Percentiles rank a stretch among this genome's conserved stretches.
Evolutionary conservation across 139 green algal species (phyloP).

Genomic region (Marvania coccoides): DNA sequence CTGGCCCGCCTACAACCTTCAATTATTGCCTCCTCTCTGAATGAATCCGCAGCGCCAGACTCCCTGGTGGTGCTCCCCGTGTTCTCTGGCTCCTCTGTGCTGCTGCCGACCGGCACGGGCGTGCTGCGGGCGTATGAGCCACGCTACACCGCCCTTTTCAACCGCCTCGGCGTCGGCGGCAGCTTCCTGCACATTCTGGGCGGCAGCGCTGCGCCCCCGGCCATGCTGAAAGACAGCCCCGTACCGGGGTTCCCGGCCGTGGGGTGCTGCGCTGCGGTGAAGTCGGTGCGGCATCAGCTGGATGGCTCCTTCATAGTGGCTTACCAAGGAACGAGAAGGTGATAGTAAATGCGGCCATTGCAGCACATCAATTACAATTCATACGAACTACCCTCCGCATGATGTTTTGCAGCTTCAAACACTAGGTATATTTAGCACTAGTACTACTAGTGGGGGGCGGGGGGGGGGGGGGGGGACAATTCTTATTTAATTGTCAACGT

Average conservation of each 20-base stretch:
- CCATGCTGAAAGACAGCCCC: not conserved
- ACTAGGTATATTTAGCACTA: no score
- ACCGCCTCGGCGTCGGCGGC: not conserved
- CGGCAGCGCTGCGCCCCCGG: not conserved
- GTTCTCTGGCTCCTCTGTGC: not conserved
- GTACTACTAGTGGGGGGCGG: no score
- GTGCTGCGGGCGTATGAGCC: conserved; percentile 2
- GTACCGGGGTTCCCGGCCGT: conserved; percentile 7
- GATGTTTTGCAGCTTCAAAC: no score
- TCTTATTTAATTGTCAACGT: no score
- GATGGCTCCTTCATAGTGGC: conserved; percentile 2
- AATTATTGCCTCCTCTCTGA: no score
- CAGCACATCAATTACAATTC: not conserved
- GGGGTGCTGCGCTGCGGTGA: conserved; percentile 8
- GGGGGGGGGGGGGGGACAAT: no score
- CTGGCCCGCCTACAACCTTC: no score
- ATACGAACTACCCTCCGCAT: no score
- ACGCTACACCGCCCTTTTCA: conserved; percentile 1
- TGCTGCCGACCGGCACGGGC: not conserved
- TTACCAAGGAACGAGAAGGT: conserved; percentile 3
- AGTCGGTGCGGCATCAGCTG: not conserved
- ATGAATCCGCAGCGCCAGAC: not conserved
- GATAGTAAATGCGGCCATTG: not conserved
- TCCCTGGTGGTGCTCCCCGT: not conserved
- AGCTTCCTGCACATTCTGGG: conserved; percentile 12